Evolutionary conservation across 495 filamentous ascomycete genomes (phyloP).

Genomic region (Penicillium lividum): DNA sequence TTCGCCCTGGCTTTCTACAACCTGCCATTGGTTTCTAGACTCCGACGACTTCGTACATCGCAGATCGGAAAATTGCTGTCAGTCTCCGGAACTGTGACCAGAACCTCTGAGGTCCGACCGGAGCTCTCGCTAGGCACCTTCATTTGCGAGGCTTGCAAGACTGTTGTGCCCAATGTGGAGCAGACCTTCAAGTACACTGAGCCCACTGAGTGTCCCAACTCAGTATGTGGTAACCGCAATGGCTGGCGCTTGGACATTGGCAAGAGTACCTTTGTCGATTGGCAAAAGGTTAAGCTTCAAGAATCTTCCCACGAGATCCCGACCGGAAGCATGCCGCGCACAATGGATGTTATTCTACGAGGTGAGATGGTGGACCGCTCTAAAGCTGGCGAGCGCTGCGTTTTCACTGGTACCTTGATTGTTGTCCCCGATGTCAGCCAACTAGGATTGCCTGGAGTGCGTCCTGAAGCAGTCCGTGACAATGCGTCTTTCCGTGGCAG

Average conservation of each 20-base stretch:
- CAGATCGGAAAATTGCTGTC: conserved; percentile 91
- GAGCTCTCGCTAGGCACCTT: conserved; percentile 93
- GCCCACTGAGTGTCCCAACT: conserved; percentile 91
- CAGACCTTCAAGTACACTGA: conserved; percentile 98
- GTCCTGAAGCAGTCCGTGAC: conserved; percentile 83
- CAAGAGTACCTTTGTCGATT: conserved; percentile 97
- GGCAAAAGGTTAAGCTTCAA: conserved; percentile 97
- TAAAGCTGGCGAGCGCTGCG: conserved; percentile 96
- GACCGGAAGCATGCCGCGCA: conserved; percentile 97
- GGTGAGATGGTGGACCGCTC: conserved; percentile 97
- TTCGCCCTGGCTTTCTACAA: conserved; percentile 97
- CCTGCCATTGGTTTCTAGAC: conserved; percentile 85
- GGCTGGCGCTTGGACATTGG: conserved; percentile 95
- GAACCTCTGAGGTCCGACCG: conserved; percentile 94
- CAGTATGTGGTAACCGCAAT: conserved; percentile 82
- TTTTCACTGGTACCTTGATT: conserved; percentile 95
- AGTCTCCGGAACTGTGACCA: conserved; percentile 93
- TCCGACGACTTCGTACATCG: conserved; percentile 85
- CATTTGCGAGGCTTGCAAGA: conserved; percentile 81
- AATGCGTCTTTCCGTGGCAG: conserved; percentile 71
- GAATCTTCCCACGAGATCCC: conserved; percentile 98
- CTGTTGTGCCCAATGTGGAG: conserved; percentile 83
- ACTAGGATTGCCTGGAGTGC: conserved; percentile 83
- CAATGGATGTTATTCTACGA: conserved; percentile 95
- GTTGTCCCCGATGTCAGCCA: conserved; percentile 97